phyloP scores from a whole-genome alignment of 1,284 basidiomycete species.

The Cutaneotrichosporon dermatis region DNA sequence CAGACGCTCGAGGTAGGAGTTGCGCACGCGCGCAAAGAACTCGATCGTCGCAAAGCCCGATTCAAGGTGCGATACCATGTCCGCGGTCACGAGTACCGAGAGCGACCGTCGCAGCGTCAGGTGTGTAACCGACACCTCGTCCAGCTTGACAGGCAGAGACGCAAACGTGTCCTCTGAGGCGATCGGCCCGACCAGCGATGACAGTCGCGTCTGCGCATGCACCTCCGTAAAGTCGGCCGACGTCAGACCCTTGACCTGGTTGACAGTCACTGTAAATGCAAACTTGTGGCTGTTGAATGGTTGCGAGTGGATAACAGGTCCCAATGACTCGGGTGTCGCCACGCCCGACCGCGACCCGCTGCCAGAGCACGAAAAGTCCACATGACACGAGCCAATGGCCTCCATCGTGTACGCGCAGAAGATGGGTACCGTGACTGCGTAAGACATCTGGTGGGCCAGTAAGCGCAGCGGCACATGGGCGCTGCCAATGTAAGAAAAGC shows the following conservation, averaged over 20 bases:
- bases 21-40: conserved; percentile 74
- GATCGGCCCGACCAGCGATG: conserved; percentile 68
- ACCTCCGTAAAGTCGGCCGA: conserved; percentile 75
- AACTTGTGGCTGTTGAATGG: conserved; percentile 68
- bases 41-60: conserved; percentile 76
- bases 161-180: conserved; percentile 75
- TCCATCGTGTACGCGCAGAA: conserved; percentile 88
- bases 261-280: conserved; percentile 74
- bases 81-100: conserved; percentile 67
- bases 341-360: conserved; percentile 25
- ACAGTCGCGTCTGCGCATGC: conserved; percentile 78
- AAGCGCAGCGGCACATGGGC: conserved; percentile 77
- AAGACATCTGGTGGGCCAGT: conserved; percentile 71
- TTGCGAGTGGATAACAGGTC: conserved; percentile 8
- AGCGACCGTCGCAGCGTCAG: conserved; percentile 76
- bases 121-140: conserved; percentile 64
- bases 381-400: conserved; percentile 83
- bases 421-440: conserved; percentile 70
- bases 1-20: conserved; percentile 77
- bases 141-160: conserved; percentile 68
- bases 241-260: conserved; percentile 78
- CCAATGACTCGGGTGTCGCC: conserved; percentile 31
- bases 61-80: conserved; percentile 66
- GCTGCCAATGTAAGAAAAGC: conserved; percentile 87
- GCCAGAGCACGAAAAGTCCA: conserved; percentile 51